Percentiles rank a stretch among this genome's conserved stretches.
Conservation (phyloP, 371 early-diverging fungal species). For the Circinella minor region DNA sequence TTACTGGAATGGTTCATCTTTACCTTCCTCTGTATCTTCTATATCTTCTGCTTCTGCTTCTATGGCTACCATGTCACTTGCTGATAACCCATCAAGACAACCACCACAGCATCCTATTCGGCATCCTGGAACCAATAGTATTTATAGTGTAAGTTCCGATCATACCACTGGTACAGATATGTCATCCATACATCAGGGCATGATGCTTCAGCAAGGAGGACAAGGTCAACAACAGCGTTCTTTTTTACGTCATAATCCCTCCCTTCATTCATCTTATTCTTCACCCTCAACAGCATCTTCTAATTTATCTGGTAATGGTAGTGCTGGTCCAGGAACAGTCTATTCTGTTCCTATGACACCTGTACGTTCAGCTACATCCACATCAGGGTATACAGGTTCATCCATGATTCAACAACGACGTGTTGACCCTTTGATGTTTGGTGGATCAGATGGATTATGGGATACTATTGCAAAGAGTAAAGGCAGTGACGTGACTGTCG, state of each 20-base stretch:
- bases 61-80: slow-evolving; percentile 13
- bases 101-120: slow-evolving; percentile 13
- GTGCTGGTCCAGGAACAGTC: neutral
- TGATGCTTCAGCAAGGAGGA: neutral
- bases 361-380: slow-evolving; percentile 27
- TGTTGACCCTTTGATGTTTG: slow-evolving; percentile 45
- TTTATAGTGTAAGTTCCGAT: slow-evolving; percentile 23
- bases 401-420: slow-evolving; percentile 41
- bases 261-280: slow-evolving; percentile 9
- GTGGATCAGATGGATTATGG: slow-evolving; percentile 54
- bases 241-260: slow-evolving; percentile 25
- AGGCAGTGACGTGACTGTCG: slow-evolving; percentile 43
- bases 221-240: slow-evolving; percentile 20
- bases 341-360: slow-evolving; percentile 30
- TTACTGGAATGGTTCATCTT: slow-evolving; percentile 13
- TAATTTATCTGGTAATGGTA: slow-evolving; percentile 2
- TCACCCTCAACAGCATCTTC: slow-evolving; percentile 20
- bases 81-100: slow-evolving; percentile 10
- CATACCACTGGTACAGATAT: neutral
- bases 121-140: slow-evolving; percentile 20
- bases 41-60: slow-evolving; percentile 20
- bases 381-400: slow-evolving; percentile 21
- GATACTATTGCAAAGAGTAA: slow-evolving; percentile 44
- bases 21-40: slow-evolving; percentile 16
- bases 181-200: neutral